A percentile compares a stretch with the other conserved stretches of the same genome.
These are phyloP conservation scores for Moesziomyces parantarcticus DNA, from an alignment of 1,284 basidiomycete genomes.

Conservation along the genomic window DNA sequence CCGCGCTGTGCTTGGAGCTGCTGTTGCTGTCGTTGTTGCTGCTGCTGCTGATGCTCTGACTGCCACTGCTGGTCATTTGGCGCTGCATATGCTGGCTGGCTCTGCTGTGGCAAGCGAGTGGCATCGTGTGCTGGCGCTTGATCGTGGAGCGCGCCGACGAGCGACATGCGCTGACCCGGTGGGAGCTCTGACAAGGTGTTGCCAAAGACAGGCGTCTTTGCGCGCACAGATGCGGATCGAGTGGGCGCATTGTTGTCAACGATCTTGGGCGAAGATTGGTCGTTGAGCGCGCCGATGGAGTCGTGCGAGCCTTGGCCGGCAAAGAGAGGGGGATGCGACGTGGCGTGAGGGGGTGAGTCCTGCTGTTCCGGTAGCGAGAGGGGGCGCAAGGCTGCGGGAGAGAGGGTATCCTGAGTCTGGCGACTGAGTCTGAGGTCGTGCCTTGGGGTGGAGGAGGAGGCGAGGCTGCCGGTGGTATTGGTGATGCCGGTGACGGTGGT, in stretches of 20 bases:
- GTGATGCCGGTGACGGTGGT: constrained; percentile 14
- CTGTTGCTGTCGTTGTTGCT: no score
- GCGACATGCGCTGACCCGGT: constrained; percentile 16
- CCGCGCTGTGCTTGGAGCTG: constrained; percentile 1
- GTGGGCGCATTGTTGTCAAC: constrained; percentile 4
- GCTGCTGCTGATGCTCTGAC: neutral
- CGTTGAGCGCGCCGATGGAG: constrained; percentile 13
- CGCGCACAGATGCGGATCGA: constrained; percentile 24
- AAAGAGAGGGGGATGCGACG: constrained; percentile 8
- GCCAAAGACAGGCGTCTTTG: constrained; percentile 35
- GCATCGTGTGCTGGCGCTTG: neutral
- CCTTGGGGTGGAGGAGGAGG: constrained; percentile 14
- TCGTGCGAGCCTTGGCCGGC: constrained; percentile 17
- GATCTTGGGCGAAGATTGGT: constrained; percentile 1
- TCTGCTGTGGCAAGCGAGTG: neutral
- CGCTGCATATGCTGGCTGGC: neutral
- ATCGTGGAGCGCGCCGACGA: constrained; percentile 16
- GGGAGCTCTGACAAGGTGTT: constrained; percentile 26
- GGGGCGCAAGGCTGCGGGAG: constrained; percentile 10
- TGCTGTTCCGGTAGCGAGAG: constrained; percentile 3
- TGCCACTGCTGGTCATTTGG: neutral
- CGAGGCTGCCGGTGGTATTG: constrained; percentile 2
- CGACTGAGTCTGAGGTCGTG: constrained; percentile 22
- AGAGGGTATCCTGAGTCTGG: constrained; percentile 16
- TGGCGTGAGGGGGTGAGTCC: neutral